phyloP scores from a whole-genome alignment of 495 filamentous ascomycete species.

The Cercophora scortea region DNA sequence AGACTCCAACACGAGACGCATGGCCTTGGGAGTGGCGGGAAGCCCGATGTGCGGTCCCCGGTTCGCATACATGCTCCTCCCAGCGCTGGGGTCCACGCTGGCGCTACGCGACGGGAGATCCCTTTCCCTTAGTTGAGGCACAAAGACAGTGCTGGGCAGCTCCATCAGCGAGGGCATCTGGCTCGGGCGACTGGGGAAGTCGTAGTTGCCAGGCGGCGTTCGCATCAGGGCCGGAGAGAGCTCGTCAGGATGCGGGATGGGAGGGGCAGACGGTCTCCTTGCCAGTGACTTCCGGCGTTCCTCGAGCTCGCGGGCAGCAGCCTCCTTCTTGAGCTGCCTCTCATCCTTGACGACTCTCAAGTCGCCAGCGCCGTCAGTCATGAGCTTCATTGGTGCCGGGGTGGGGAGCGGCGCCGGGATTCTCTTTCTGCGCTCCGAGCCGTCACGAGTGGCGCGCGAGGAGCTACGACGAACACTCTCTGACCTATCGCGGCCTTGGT shows the following conservation, averaged over 20 bases:
- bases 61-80: slow-evolving; percentile 39
- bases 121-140: slow-evolving; percentile 20
- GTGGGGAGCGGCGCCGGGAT: slow-evolving; percentile 17
- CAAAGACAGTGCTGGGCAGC: slow-evolving; percentile 25
- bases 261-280: slow-evolving; percentile 65
- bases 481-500: slow-evolving; percentile 39
- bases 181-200: slow-evolving; percentile 25
- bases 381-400: slow-evolving; percentile 23
- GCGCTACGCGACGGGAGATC: slow-evolving; percentile 36
- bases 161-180: neutral
- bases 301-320: slow-evolving; percentile 80
- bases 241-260: slow-evolving; percentile 70
- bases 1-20: slow-evolving; percentile 67
- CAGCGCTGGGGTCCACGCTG: slow-evolving; percentile 32
- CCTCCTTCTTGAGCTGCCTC: slow-evolving; percentile 57
- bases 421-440: slow-evolving; percentile 5
- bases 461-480: slow-evolving; percentile 37
- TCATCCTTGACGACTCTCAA: slow-evolving; percentile 43
- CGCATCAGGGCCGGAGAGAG: slow-evolving; percentile 33
- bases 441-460: slow-evolving; percentile 7
- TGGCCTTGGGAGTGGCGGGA: slow-evolving; percentile 76
- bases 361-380: slow-evolving; percentile 25
- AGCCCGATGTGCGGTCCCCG: slow-evolving; percentile 54
- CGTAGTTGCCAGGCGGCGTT: slow-evolving; percentile 29
- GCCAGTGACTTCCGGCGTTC: slow-evolving; percentile 77